Conservation (phyloP, 129 eudicot species). For the Flaveria robusta region DNA sequence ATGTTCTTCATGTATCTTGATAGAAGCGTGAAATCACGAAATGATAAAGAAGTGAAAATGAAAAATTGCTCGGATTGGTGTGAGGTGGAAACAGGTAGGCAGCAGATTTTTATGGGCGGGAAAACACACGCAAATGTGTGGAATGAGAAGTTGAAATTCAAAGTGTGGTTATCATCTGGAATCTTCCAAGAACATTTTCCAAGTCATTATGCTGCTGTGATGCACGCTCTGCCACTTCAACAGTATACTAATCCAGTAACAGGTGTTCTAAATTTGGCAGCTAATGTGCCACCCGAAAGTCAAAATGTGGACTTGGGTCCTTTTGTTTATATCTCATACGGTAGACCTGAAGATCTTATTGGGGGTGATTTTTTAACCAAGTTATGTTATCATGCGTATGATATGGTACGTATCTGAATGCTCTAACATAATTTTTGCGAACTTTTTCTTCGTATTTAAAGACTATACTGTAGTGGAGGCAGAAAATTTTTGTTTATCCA, state of each 20-base stretch:
- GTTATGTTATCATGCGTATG: slow-evolving; percentile 68
- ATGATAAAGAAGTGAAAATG: slow-evolving; percentile 35
- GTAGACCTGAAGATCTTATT: slow-evolving; percentile 76
- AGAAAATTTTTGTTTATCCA: no score
- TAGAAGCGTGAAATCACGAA: slow-evolving; percentile 42
- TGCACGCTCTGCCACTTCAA: slow-evolving; percentile 64
- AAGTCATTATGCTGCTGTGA: slow-evolving; percentile 53
- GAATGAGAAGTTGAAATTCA: slow-evolving; percentile 61
- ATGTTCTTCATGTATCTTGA: slow-evolving; percentile 73
- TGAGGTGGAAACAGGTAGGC: slow-evolving; percentile 71
- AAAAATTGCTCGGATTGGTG: slow-evolving; percentile 72
- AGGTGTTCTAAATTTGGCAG: slow-evolving; percentile 70
- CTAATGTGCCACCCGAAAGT: slow-evolving; percentile 53
- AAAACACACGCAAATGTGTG: slow-evolving; percentile 56
- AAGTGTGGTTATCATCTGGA: slow-evolving; percentile 69
- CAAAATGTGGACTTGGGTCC: slow-evolving; percentile 72
- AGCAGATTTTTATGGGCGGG: slow-evolving; percentile 70
- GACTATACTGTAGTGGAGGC: no score
- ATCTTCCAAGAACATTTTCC: slow-evolving; percentile 74
- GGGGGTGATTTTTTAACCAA: slow-evolving; percentile 67
- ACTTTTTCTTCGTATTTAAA: background rate
- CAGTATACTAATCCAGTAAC: slow-evolving; percentile 64
- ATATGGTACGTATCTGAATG: slow-evolving; percentile 56
- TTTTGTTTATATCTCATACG: slow-evolving; percentile 69
- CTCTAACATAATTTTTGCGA: background rate